Percentiles rank a stretch among this genome's conserved stretches.
These are phyloP conservation scores for Rhynchospora pubera DNA, from an alignment of 176 grass and related monocot genomes.

Conservation along the genomic window DNA sequence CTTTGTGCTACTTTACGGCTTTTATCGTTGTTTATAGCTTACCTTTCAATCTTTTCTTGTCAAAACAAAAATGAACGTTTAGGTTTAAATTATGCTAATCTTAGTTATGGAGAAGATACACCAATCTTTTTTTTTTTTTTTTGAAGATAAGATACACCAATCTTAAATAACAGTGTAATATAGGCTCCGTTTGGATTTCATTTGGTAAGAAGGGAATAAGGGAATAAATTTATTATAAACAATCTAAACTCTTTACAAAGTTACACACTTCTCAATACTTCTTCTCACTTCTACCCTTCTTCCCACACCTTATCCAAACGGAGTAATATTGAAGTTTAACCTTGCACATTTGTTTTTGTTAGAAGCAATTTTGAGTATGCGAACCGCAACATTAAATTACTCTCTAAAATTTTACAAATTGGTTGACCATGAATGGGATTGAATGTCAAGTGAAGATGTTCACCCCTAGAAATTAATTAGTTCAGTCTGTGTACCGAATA, in stretches of 20 bases:
- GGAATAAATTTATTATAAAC: too few species aligned
- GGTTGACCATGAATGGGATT: neutral
- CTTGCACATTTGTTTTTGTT: neutral
- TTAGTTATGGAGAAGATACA: neutral
- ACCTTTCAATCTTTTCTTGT: neutral
- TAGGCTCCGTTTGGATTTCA: too few species aligned
- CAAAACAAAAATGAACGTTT: neutral
- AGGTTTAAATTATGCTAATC: neutral
- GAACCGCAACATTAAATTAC: neutral
- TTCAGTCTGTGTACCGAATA: neutral
- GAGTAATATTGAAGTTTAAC: neutral
- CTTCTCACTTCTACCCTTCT: too few species aligned
- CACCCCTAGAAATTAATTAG: neutral
- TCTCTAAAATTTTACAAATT: neutral
- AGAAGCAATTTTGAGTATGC: neutral
- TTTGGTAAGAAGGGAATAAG: too few species aligned
- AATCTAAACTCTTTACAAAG: too few species aligned
- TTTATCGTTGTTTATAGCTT: constrained; percentile 14
- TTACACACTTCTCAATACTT: too few species aligned
- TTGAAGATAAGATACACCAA: too few species aligned
- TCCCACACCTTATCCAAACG: too few species aligned
- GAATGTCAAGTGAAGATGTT: neutral
- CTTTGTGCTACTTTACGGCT: constrained; percentile 18
- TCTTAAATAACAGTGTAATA: neutral
- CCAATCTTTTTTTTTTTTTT: too few species aligned